Evolutionary conservation across 805 yeast species (phyloP), one percentile per base, ranked within the genome.

Genomic region (Saccharomycopsis sp.): DNA sequence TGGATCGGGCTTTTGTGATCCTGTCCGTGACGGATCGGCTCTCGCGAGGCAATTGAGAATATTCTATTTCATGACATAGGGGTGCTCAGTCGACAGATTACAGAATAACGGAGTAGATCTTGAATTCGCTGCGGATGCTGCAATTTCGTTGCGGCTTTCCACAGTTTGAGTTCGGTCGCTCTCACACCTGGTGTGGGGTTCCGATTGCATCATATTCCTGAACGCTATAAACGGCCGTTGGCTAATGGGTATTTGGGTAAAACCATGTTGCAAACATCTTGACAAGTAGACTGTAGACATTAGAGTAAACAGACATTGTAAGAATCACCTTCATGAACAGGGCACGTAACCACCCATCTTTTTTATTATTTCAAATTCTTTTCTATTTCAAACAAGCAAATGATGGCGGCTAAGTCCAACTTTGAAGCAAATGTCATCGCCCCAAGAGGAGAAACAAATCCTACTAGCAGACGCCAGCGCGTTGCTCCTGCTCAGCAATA

Each of bases 81-180:
- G 80, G 70, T 60, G 86, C 96, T 94, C 95, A 85, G 95, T 78
- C 94, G 95, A 88, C 95, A 78, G 88, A 81, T 81, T 82, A 80
- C 62, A 83, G 70, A 89, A 53, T 51, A 68, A 84, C 76, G 72
- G 71, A 65, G 65, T 45, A 50, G 74, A 70, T 58, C 69, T 75
- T 72, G 81, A 75, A 72, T 69, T 75, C 80, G 66, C 68, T 53
- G 40, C 50, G 56, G 50, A 53, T 55, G 59, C 60, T 35, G 45
- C 48, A n/a, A n/a, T n/a, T n/a, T 36, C 48, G 52, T 60, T 65
- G 69, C 55, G 74, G 75, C 82, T 76, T 77, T 54, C 61, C 60
- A 57, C 55, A 53, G 61, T 66, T 71, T 57, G 75, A 77, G 84
- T 77, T 79, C 83, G 80, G 68, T 70, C 80, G 65, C 64, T 57